Percentiles rank a stretch among this genome's conserved stretches.
These are phyloP conservation scores for Corinectria fuckeliana DNA, from an alignment of 2,329 filamentous ascomycete genomes.

Conservation along the genomic window DNA sequence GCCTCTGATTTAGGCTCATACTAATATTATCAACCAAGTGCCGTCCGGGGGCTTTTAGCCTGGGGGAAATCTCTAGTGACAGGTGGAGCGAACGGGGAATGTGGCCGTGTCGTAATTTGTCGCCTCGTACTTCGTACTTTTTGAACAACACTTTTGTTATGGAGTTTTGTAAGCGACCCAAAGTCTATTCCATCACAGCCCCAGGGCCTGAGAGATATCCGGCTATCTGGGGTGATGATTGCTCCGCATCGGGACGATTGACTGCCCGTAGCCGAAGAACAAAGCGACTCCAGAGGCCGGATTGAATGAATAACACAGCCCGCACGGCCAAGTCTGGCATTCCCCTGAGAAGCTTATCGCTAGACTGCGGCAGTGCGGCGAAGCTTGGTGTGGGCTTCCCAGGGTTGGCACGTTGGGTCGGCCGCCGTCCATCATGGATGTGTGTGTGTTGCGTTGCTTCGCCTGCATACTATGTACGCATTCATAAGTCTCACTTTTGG, in stretches of 20 bases:
- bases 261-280: slow-evolving; percentile 13
- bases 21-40: not conserved
- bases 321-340: not conserved
- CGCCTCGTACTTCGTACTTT: not conserved
- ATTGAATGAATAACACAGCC: too few relatives aligned
- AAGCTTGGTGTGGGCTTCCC: not conserved
- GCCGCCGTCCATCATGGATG: slow-evolving; percentile 28
- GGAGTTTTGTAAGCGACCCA: too few relatives aligned
- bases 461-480: too few relatives aligned
- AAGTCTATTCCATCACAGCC: not conserved
- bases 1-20: slow-evolving; percentile 2
- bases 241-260: slow-evolving; percentile 16
- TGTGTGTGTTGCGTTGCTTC: not conserved
- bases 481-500: not conserved
- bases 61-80: not conserved
- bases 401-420: slow-evolving; percentile 22
- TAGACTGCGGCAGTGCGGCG: slow-evolving; percentile 16
- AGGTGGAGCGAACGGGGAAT: not conserved
- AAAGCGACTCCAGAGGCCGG: not conserved
- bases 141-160: too few relatives aligned
- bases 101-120: not conserved
- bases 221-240: slow-evolving; percentile 8
- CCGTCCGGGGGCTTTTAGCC: not conserved
- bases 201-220: slow-evolving; percentile 12
- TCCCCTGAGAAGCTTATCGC: slow-evolving; percentile 11